Evolutionary conservation across 306 rosid species (phyloP).

Genomic region (Albizia julibrissin): DNA sequence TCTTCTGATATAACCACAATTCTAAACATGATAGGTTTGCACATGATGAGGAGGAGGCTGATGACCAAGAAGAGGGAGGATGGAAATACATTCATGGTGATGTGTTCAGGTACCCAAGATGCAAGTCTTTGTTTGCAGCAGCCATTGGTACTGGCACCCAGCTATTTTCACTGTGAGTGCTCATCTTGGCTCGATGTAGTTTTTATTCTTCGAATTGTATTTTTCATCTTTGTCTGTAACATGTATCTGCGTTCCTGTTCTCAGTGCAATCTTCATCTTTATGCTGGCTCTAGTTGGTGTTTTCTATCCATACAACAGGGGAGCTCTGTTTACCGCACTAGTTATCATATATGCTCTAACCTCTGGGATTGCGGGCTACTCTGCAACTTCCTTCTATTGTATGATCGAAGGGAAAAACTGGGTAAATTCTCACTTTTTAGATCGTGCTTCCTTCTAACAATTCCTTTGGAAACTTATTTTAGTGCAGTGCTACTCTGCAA

Average conservation of each 20-base stretch:
- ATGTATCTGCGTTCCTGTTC: not conserved
- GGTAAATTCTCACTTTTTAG: constrained; percentile 16
- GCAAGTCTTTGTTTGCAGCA: constrained; percentile 68
- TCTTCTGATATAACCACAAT: not conserved
- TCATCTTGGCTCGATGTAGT: not conserved
- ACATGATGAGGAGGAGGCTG: constrained; percentile 67
- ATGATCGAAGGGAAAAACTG: constrained; percentile 37
- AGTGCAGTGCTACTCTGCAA: too few species aligned
- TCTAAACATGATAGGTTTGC: constrained; percentile 45
- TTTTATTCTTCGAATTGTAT: not conserved
- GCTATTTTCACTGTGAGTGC: constrained; percentile 61
- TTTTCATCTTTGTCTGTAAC: not conserved
- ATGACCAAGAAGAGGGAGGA: constrained; percentile 72
- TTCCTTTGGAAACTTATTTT: not conserved
- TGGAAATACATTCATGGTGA: constrained; percentile 77
- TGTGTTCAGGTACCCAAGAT: constrained; percentile 64
- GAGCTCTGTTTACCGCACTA: constrained; percentile 30
- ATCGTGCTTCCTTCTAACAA: not conserved
- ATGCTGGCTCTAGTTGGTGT: constrained; percentile 32
- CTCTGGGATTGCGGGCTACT: constrained; percentile 26
- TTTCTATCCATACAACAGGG: constrained; percentile 35
- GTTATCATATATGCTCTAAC: constrained; percentile 32
- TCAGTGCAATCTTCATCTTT: constrained; percentile 26
- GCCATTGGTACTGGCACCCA: constrained; percentile 73
- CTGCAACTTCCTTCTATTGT: constrained; percentile 31